Evolutionary conservation across 2,329 filamentous ascomycete species (phyloP), one percentile per base, ranked within the genome.

Genomic region (Aspergillus chevalieri): DNA sequence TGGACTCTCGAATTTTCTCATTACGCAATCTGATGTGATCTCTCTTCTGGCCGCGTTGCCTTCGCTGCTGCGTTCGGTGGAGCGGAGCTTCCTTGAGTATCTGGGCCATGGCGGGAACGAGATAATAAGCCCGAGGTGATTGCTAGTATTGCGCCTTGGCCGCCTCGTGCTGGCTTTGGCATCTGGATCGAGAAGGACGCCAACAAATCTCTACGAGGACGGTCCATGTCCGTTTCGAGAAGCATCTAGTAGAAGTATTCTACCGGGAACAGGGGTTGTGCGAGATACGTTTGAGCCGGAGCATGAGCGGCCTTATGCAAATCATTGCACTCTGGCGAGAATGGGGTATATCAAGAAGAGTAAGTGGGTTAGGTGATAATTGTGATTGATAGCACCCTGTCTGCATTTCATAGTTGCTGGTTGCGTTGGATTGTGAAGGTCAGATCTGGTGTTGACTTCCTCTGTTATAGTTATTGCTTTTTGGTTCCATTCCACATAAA

Each of bases 51-150:
- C 43, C 1, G 47, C 44, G 0, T 45, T 73, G 0, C 67, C 65
- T 3, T 6, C 19, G 0, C 63, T 62, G 0, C 19, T 70, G 1
- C 54, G 57, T 8, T 65, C 63, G 1, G 50, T 71, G 0, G 61
- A 73, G 24, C 53, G 73, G 5, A 70, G 65, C 42, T 65, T 62
- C 10, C 52, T 71, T 1, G 8, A 7, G 3, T 69, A 69, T 21
- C 1, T 62, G 12, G 48, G 53, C 17, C 22, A 41, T 43, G 34
- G 47, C 42, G 45, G 10, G 48, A 36, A 19, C 44, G 42, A 26
- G 19, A 36, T 22, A 14, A 10, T 3, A 55, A 54, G 50, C 50
- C 22, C 14, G 45, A 54, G 21, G 48, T 60, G 5, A 28, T 43
- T 8, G 45, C 51, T n/a, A 42, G 46, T 19, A 12, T 43, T 43